These are phyloP conservation scores for Citrus unshiu DNA, from an alignment of 345 rosid species.

Conservation along the genomic window DNA sequence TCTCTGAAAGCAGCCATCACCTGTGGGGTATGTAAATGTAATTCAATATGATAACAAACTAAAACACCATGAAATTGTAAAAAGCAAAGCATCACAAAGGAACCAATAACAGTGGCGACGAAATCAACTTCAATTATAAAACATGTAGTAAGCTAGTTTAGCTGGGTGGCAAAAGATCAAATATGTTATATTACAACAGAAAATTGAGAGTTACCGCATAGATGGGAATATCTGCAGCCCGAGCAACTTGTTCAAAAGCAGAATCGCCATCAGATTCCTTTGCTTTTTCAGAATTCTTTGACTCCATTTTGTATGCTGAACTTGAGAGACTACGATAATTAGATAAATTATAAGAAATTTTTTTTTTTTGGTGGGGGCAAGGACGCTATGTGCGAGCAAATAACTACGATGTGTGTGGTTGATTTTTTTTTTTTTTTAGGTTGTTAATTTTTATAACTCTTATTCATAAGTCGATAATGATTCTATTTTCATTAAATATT, in stretches of 20 bases:
- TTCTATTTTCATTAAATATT: no score
- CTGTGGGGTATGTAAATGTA: constrained; percentile 17
- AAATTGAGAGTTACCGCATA: constrained; percentile 27
- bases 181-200: no score
- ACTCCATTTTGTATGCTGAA: not conserved
- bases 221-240: constrained; percentile 43
- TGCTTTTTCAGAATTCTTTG: not conserved
- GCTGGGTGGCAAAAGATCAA: no score
- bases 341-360: no score
- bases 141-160: no score
- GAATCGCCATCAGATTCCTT: constrained; percentile 17
- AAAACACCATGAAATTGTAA: not conserved
- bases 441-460: no score
- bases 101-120: not conserved
- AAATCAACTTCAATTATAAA: not conserved
- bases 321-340: not conserved
- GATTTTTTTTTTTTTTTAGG: no score
- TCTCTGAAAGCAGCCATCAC: constrained; percentile 46
- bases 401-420: no score
- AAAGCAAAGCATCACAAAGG: not conserved
- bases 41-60: not conserved
- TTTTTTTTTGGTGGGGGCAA: no score
- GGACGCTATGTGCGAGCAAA: no score
- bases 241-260: constrained; percentile 30
- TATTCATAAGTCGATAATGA: no score